Evolutionary conservation across 306 rosid genomes (phyloP), one percentile per base, ranked within the genome.

Genomic region (Dryas drummondii): DNA sequence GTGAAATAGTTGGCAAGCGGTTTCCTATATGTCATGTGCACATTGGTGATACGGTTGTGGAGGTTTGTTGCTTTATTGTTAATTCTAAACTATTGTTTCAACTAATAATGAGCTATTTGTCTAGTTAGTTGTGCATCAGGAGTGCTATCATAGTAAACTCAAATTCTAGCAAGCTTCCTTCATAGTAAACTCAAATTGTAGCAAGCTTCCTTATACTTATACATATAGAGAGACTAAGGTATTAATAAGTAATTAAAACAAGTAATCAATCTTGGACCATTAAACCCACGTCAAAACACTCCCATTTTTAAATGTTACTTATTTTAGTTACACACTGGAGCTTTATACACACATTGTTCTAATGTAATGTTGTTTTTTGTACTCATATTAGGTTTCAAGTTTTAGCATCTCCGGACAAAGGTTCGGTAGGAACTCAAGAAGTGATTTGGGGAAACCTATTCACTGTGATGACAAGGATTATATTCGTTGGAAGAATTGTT

Each of bases 21-120:
- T 94, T 91, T 81, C 98, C 98, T 46, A 94, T 91, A 83, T 94
- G 98, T 74, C 98, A 88, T 64, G 96, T 94, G 75, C 97, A 88
- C 63, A 17, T 94, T 62, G 87, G 85, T 59, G 90, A 83, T 82
- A 77, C 62, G 48, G 72, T 91, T 76, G 84, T 91, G 70, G 98
- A 94, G 97, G 97, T 93, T 54, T 41, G 91, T 79, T 54, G 41
- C 52, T 80, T 53, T 74, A 44, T 7, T 54, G 48, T 32, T 61
- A 7, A 50, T 55, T 63, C 57, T 15, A 56, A 64, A 8, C 4
- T 27, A 64, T 42, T 64, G 7, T 70, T 46, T 15, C 6, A 7
- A 17, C 48, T 2, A 16, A 22, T 55, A 13, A n/a, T 42, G 50
- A 41, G n/a, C 32, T 42, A 65, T 65, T 76, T 68, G 50, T 17